Base-by-base conservation (phyloP, 805 yeast species). In the Wickerhamiella spandovensis region DNA sequence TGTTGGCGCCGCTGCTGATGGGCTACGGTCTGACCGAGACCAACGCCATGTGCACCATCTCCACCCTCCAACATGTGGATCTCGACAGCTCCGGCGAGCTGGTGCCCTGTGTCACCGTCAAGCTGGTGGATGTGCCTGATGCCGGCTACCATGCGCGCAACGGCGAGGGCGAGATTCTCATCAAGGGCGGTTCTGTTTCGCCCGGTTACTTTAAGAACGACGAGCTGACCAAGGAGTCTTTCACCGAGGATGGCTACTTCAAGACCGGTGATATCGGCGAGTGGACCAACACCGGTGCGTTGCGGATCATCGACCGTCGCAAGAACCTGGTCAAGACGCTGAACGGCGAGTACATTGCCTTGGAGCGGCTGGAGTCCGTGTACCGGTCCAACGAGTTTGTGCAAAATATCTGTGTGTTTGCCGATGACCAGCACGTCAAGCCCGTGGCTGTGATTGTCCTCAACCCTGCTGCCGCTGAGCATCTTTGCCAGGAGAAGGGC, bases 21-120 rank as follows among this genome's bases (percentile, higher is more conserved):
- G 98, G 98, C 53, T 92, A 92, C 66, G 98, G 98, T 53, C 77
- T 92, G 58, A 92, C 98, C 39, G 98, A 92, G 70, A 89, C 97
- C 13, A 81, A 84, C 58, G 98, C 98, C 47, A 89, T 85, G 70
- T 76, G 90, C 17, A 72, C 85, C 43, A 75, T 92, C 59, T 65
- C 78, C 56, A 79, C 79, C 52, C 84, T 85, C 46, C 63, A 69
- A 23, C 74, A 75, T 61, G 78, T 83, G 59, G 90, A 83, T 62
- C 72, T 68, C 54, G 94, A 82, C 56, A 79, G 82, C 53, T 84
- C 83, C 44, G 98, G 98, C 66, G 80, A 86, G 51, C 71, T 89
- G 48, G 77, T 83, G 22, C 90, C 94, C 59, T 75, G 92, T 15
- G 73, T 89, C 53, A 87, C 95, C 18, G 83, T 83, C 57, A 92